Evolutionary conservation across 495 filamentous ascomycete genomes (phyloP).

Genomic region (Acidiella bohemica): DNA sequence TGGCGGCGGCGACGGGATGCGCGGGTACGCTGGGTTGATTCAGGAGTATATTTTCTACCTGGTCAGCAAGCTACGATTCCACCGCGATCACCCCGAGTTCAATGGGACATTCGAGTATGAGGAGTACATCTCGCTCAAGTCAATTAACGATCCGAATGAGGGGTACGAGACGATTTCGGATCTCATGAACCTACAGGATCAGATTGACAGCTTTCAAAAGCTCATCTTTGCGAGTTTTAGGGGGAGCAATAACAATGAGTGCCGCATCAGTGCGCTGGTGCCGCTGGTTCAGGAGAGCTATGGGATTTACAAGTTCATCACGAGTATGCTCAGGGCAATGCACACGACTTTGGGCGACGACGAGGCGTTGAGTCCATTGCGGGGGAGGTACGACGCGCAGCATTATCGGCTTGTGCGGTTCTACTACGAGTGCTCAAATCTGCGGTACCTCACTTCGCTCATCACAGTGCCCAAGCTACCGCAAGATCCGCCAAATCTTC

Average conservation of each 20-base stretch:
- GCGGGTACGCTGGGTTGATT: constrained; percentile 83
- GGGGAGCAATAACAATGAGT: constrained; percentile 83
- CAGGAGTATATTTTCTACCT: constrained; percentile 92
- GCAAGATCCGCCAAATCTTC: constrained; percentile 75
- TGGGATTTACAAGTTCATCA: constrained; percentile 51
- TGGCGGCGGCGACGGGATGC: constrained; percentile 56
- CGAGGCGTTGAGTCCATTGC: constrained; percentile 82
- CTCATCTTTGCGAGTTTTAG: constrained; percentile 94
- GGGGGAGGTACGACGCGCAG: constrained; percentile 80
- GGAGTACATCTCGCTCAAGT: constrained; percentile 95
- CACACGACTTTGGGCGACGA: constrained; percentile 92
- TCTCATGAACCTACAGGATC: constrained; percentile 91
- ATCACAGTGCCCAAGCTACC: constrained; percentile 94
- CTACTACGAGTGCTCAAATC: constrained; percentile 97
- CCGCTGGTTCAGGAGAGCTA: constrained; percentile 95
- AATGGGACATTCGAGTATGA: constrained; percentile 98
- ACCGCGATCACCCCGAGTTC: constrained; percentile 93
- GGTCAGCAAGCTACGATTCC: constrained; percentile 82
- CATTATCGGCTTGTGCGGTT: constrained; percentile 93
- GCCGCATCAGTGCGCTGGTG: constrained; percentile 84
- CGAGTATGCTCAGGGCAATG: constrained; percentile 56
- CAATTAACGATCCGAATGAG: constrained; percentile 97
- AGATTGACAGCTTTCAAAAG: constrained; percentile 97
- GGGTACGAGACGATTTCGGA: constrained; percentile 97
- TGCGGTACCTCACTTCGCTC: constrained; percentile 87